Conservation (phyloP, 108 stramenopile genomes). For the Nitzschia palea region DNA sequence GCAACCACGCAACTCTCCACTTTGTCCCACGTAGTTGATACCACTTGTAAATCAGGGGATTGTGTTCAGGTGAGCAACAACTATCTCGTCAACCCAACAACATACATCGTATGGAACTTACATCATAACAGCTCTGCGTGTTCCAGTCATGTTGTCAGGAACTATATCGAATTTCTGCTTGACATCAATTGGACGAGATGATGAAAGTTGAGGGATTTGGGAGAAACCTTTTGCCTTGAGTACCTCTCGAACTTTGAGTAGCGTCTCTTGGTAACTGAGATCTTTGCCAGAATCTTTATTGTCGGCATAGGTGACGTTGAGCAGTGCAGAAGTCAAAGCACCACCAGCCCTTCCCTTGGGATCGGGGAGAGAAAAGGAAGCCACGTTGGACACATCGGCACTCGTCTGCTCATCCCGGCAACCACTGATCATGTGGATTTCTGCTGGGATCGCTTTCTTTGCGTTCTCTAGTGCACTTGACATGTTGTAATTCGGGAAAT, state of each 20-base stretch:
- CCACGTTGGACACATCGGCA: conserved; percentile 83
- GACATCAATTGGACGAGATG: conserved; percentile 57
- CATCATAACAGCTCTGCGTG: conserved; percentile 69
- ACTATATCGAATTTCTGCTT: conserved; percentile 39
- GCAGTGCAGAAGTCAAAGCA: conserved; percentile 86
- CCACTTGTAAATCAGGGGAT: too few relatives aligned
- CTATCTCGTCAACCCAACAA: background rate
- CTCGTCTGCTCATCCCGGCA: conserved; percentile 82
- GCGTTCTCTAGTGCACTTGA: conserved; percentile 35
- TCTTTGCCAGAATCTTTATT: conserved; percentile 44
- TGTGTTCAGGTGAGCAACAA: background rate
- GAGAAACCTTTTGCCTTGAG: conserved; percentile 35
- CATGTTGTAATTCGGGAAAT: too few relatives aligned
- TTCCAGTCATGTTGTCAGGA: conserved; percentile 29
- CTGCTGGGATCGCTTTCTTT: conserved; percentile 67
- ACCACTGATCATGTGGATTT: conserved; percentile 87
- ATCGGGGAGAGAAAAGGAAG: conserved; percentile 79
- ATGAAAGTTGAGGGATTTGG: conserved; percentile 75
- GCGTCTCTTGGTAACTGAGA: conserved; percentile 73
- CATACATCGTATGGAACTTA: background rate
- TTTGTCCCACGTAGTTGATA: conserved; percentile 90
- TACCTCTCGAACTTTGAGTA: conserved; percentile 58
- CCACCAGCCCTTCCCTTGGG: conserved; percentile 79
- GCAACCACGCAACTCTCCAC: conserved; percentile 85
- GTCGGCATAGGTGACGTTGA: conserved; percentile 64